Conservation (phyloP, 306 rosid genomes). For the Argentina anserina region DNA sequence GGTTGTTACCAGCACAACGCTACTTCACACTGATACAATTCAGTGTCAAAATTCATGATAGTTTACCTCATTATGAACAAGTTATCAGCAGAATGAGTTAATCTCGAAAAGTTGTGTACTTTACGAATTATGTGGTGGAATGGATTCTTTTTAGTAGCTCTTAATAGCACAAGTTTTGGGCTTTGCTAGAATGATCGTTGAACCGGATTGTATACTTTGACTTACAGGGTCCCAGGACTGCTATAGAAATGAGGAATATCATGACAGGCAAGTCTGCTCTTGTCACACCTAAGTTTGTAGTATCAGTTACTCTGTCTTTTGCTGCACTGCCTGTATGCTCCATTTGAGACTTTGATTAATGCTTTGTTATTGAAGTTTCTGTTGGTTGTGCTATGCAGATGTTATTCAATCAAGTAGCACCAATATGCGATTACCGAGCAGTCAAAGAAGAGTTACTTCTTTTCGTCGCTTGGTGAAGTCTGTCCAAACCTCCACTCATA, state of each 20-base stretch:
- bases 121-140: neutral
- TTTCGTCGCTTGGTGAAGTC: constrained; percentile 39
- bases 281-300: neutral
- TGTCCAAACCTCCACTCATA: constrained; percentile 47
- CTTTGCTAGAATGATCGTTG: neutral
- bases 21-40: neutral
- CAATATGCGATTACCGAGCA: constrained; percentile 33
- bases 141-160: neutral
- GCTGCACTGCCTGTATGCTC: neutral
- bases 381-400: constrained; percentile 27
- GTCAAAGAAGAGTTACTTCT: constrained; percentile 33
- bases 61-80: neutral
- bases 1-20: neutral
- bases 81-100: neutral
- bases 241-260: constrained; percentile 35
- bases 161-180: neutral
- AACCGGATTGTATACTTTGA: neutral
- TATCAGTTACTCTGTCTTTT: neutral
- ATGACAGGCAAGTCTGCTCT: constrained; percentile 49
- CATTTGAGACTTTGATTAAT: neutral
- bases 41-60: neutral
- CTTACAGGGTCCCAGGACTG: constrained; percentile 41
- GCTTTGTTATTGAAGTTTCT: neutral
- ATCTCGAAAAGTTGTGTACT: neutral
- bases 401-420: constrained; percentile 27